Evolutionary conservation across 371 early-diverging fungal species (phyloP), one percentile per base, ranked within the genome.

Genomic region (Mucor plumbeus): DNA sequence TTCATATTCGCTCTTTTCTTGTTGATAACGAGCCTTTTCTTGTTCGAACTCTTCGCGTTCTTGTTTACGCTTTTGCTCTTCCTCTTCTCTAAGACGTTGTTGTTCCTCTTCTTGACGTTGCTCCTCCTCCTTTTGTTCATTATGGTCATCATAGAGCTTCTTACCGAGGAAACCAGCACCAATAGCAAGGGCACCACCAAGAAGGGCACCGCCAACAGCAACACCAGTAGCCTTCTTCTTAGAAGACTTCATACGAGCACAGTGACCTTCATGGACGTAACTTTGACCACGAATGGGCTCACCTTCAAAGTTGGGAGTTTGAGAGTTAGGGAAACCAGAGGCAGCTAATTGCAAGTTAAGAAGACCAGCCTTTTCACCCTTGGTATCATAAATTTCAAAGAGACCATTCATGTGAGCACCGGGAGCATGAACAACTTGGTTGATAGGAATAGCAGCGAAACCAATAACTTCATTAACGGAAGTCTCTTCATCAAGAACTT

Each of bases 391-490:
- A 66, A 86, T 70, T 21, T 74, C 74, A 71, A 88, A 86, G 65
- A 75, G 43, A 63, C 80, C 85, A 57, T 80, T 78, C 66, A 86
- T 55, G 62, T 76, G 59, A 33, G 77, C 85, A 36, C 84, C 84
- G 21, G 77, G 83, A 21, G 84, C 77, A 34, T 82, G 74, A 63
- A 85, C 80, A 36, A 83, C 75, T 63, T 83, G 85, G 67, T 80
- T 81, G 61, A 88, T 75, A 56, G 88, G 86, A 55, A 88, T 86
- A 35, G 88, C 86, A 57, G 82, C 80, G 70, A 88, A 88, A 70
- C 85, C 88, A 61, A 88, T 85, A 34, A 83, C 73, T 61, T 82
- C 82, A 41, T 82, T 76, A 14, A 72, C 75, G 21, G 80, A 76
- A 10, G 56, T 63, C 57, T 85, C 88, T 67, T 85, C 75, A 57